Evolutionary conservation across 441 rosid genomes (phyloP).

Genomic region (Pelargonium fulgidum): DNA sequence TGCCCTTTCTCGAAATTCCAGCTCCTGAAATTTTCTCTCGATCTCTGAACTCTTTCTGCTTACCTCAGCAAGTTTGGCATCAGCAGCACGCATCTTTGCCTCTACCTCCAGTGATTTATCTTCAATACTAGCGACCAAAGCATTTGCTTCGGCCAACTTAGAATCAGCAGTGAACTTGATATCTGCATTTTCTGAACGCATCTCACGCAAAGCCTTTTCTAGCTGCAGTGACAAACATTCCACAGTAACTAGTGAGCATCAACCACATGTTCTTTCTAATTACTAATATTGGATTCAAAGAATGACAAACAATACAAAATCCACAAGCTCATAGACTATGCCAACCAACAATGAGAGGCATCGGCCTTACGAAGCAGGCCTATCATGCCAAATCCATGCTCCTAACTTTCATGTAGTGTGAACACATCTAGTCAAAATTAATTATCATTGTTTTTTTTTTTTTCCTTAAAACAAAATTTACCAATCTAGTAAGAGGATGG

Average conservation of each 20-base stretch:
- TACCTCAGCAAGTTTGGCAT: constrained; percentile 91
- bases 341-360: not conserved
- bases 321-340: constrained; percentile 3
- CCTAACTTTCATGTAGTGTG: not conserved
- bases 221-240: constrained; percentile 40
- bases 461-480: not conserved
- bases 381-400: not conserved
- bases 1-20: constrained; percentile 66
- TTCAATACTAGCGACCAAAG: constrained; percentile 63
- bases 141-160: constrained; percentile 80
- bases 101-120: constrained; percentile 84
- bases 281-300: not conserved
- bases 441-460: not conserved
- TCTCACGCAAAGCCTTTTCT: constrained; percentile 73
- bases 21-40: constrained; percentile 69
- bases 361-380: not conserved
- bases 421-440: not conserved
- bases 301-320: not conserved
- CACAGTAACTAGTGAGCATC: constrained; percentile 14
- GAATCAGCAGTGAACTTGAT: constrained; percentile 86
- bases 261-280: not conserved
- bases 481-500: not conserved
- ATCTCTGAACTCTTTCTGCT: constrained; percentile 76
- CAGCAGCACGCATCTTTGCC: constrained; percentile 68
- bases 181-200: constrained; percentile 84